phyloP scores from a whole-genome alignment of 441 rosid species.

The Corymbia citriodora region DNA sequence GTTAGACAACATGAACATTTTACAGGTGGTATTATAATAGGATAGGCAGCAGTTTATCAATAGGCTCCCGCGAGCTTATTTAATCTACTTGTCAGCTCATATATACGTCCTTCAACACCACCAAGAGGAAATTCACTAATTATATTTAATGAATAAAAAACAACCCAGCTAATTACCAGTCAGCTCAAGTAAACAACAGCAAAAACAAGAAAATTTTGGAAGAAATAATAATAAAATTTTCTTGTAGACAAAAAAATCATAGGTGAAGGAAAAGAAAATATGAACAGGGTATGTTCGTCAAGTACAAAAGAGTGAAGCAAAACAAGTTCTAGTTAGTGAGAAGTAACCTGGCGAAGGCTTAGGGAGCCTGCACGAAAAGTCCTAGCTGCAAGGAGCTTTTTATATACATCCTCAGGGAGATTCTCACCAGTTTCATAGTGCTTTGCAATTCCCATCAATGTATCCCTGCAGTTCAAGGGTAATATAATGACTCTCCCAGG shows the following conservation, averaged over 20 bases:
- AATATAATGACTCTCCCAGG: background rate
- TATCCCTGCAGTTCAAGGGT: constrained; percentile 43
- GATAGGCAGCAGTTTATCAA: background rate
- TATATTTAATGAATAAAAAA: background rate
- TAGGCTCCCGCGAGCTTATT: background rate
- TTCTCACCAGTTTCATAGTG: constrained; percentile 81
- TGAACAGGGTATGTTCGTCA: background rate
- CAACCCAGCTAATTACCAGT: background rate
- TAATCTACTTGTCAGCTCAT: background rate
- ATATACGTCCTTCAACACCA: background rate
- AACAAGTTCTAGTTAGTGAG: background rate
- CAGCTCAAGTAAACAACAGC: background rate
- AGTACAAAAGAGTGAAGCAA: background rate
- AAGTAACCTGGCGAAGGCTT: constrained; percentile 85
- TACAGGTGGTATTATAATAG: background rate
- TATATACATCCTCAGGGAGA: constrained; percentile 83
- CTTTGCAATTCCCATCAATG: constrained; percentile 89
- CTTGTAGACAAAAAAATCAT: background rate
- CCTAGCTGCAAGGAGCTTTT: constrained; percentile 90
- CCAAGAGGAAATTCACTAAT: background rate
- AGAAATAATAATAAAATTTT: background rate
- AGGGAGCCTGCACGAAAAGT: constrained; percentile 85
- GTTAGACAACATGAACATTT: background rate
- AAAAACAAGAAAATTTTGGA: background rate
- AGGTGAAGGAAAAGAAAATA: background rate